These are phyloP conservation scores for Brasilioporus rufonigricans DNA, from an alignment of 768 basidiomycete species.

Conservation along the genomic window DNA sequence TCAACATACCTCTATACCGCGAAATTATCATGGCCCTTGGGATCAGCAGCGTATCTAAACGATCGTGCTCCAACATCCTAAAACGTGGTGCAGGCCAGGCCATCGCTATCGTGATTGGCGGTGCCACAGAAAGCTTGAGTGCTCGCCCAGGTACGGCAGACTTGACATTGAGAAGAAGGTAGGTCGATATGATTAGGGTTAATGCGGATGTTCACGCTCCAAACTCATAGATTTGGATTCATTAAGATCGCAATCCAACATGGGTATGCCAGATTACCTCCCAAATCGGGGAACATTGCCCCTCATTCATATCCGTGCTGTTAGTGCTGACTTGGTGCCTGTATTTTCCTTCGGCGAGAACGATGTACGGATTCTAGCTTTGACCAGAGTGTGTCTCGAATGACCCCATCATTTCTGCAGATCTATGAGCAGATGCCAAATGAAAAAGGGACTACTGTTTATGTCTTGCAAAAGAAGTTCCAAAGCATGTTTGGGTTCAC, in stretches of 20 bases:
- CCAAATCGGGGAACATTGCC: neutral
- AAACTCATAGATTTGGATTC: conserved; percentile 69
- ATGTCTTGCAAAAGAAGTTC: conserved; percentile 86
- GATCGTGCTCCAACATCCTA: conserved; percentile 88
- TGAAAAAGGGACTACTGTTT: conserved; percentile 85
- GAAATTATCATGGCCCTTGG: conserved; percentile 87
- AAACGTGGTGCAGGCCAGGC: conserved; percentile 56
- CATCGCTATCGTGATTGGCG: conserved; percentile 95
- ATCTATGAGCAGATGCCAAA: conserved; percentile 98
- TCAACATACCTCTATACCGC: conserved; percentile 89
- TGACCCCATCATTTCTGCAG: conserved; percentile 38
- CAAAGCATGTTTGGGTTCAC: conserved; percentile 95
- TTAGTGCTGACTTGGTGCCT: conserved; percentile 90
- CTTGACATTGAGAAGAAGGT: conserved; percentile 74
- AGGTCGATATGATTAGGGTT: neutral
- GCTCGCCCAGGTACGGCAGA: conserved; percentile 98
- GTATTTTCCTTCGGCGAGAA: conserved; percentile 99
- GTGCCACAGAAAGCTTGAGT: conserved; percentile 90
- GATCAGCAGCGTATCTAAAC: conserved; percentile 89
- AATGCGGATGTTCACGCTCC: neutral
- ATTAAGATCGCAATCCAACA: conserved; percentile 92
- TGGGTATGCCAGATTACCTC: conserved; percentile 49
- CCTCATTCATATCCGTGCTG: conserved; percentile 1
- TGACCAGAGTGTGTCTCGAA: neutral
- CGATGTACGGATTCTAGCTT: conserved; percentile 57